phyloP scores from a whole-genome alignment of 768 basidiomycete genomes.

The Cystofilobasidium capitatum region DNA sequence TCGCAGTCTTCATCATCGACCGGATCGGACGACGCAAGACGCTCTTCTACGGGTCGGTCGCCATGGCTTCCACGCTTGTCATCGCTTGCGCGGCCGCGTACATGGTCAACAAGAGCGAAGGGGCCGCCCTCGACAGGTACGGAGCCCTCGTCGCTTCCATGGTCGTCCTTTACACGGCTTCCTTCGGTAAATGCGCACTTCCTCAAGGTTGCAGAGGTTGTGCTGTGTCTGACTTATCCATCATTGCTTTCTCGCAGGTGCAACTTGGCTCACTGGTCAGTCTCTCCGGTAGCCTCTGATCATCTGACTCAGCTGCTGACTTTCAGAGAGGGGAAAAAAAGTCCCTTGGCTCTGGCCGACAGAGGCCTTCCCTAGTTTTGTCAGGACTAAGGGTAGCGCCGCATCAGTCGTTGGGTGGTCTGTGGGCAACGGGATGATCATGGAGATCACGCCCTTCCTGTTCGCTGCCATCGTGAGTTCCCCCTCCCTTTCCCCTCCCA shows the following conservation, averaged over 20 bases:
- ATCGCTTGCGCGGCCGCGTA: constrained; percentile 16
- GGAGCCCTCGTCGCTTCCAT: constrained; percentile 27
- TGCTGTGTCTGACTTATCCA: too few species aligned
- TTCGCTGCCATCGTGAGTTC: constrained; percentile 29
- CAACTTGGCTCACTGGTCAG: constrained; percentile 31
- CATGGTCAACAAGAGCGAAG: background rate
- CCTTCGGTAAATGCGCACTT: too few species aligned
- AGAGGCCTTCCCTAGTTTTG: constrained; percentile 29
- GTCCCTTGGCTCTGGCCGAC: constrained; percentile 26
- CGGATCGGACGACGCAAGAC: constrained; percentile 29
- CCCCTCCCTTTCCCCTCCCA: constrained; percentile 19
- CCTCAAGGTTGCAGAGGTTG: too few species aligned
- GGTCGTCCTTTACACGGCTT: constrained; percentile 28
- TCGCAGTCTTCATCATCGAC: constrained; percentile 30
- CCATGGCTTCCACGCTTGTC: constrained; percentile 24
- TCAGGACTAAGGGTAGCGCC: constrained; percentile 29
- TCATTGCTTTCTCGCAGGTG: background rate
- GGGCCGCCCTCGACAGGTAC: background rate
- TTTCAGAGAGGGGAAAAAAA: too few species aligned
- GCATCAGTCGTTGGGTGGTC: constrained; percentile 26
- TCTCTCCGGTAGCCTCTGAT: constrained; percentile 13
- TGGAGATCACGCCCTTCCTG: constrained; percentile 29
- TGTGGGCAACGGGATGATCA: constrained; percentile 30
- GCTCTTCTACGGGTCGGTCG: constrained; percentile 17
- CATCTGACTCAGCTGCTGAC: background rate